Evolutionary conservation across 371 early-diverging fungal species (phyloP), one percentile per base, ranked within the genome.

Genomic region (Apophysomyces sp.): DNA sequence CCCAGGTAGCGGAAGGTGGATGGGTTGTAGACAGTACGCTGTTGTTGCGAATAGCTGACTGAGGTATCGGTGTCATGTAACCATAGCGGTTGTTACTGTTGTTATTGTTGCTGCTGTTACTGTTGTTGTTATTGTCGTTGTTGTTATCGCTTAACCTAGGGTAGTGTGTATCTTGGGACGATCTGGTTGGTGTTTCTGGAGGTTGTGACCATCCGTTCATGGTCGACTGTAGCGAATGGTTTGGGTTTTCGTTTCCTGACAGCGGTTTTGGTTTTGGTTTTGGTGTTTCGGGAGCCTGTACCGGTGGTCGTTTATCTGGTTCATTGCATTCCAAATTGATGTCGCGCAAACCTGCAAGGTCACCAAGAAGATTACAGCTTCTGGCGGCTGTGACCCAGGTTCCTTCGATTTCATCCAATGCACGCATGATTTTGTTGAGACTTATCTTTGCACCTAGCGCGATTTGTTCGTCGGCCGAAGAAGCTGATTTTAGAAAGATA

Each of bases 361-460:
- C 69, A 15, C 69, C 68, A 2, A 72, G 52, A 31, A 72, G 55
- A 37, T 61, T 68, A 26, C 66, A 63, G 32, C 66, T 52, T 30
- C 69, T 40, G 21, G 63, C 60, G 1, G 71, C 71, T 0, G 53
- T 62, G 4, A 53, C 61, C 71, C 71, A 71, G 16, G 71, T 71
- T 15, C 52, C 31, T 51, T 71, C 71, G 26, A 71, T 71, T 31
- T 66, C 71, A 26, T 66, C 63, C 28, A 66, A 31, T n/a, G 63
- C 66, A 36, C 61, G 58, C 66, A 71, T 71, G n/a, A 68, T 66
- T 55, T 62, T 68, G 57, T 72, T 66, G 58, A 70, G 57, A 37
- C 65, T 62, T 31, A 66, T 58, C 40, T 66, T 68, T 12, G 66
- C 66, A 24, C 64, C 65, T 51, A 65, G 52, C 1, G 65, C 55